Evolutionary conservation across 257 asterid species (phyloP).

Genomic region (Plantago elongata): DNA sequence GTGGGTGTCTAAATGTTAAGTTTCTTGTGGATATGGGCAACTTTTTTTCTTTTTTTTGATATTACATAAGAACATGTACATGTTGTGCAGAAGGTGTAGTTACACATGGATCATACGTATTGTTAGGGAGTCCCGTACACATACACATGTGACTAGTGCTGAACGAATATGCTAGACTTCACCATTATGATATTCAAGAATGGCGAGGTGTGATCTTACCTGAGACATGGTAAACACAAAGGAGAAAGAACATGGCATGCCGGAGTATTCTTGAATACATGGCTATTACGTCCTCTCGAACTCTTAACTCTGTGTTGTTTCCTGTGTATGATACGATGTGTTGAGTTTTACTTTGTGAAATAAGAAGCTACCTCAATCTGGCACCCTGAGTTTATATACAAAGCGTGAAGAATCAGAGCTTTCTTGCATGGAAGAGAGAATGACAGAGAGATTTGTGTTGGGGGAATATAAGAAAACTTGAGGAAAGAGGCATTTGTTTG

Average conservation of each 20-base stretch:
- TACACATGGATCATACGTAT: neutral
- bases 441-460: constrained; percentile 47
- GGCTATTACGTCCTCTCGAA: constrained; percentile 26
- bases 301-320: neutral
- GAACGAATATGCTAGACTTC: neutral
- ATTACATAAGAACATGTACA: no score
- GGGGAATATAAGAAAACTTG: constrained; percentile 79
- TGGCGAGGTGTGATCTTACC: constrained; percentile 40
- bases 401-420: constrained; percentile 66
- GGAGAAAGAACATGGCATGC: constrained; percentile 32
- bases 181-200: neutral
- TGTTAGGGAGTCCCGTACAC: neutral
- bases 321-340: constrained; percentile 1
- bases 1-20: no score
- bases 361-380: constrained; percentile 33
- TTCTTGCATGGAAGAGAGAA: constrained; percentile 66
- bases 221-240: constrained; percentile 41
- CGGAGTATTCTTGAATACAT: constrained; percentile 20
- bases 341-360: constrained; percentile 22
- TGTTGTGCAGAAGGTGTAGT: no score
- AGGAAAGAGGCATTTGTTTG: constrained; percentile 54
- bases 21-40: no score
- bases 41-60: no score
- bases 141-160: neutral
- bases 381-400: constrained; percentile 37